These are phyloP conservation scores for Annulohypoxylon truncatum DNA, from an alignment of 2,329 filamentous ascomycete species.

Conservation along the genomic window DNA sequence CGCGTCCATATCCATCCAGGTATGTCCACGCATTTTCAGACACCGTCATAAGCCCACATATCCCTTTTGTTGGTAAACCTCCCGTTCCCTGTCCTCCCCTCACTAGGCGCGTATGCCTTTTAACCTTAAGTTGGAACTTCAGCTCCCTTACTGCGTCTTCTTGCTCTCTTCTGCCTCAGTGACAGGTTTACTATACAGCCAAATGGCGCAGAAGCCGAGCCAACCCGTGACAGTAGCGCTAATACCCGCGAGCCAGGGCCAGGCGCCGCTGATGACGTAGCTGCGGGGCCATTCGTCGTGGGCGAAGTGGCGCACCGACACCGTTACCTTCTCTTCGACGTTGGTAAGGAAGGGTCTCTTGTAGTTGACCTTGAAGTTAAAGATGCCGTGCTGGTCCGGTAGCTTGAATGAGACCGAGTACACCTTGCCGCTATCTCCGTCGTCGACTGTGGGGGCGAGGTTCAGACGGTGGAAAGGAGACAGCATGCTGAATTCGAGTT, in stretches of 20 bases:
- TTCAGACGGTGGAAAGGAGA: constrained; percentile 94
- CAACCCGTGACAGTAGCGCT: constrained; percentile 86
- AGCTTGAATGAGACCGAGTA: constrained; percentile 82
- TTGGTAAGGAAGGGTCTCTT: constrained; percentile 91
- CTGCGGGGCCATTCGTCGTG: constrained; percentile 97
- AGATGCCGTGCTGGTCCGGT: constrained; percentile 98
- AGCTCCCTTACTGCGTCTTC: constrained; percentile 45
- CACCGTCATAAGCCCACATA: not conserved
- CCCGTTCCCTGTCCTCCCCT: not conserved
- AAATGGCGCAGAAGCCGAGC: constrained; percentile 84
- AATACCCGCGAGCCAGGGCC: constrained; percentile 94
- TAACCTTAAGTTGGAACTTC: not conserved
- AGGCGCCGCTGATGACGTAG: constrained; percentile 88
- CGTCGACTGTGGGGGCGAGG: constrained; percentile 68
- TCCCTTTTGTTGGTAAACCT: not conserved
- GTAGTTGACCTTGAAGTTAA: constrained; percentile 98
- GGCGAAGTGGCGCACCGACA: constrained; percentile 94
- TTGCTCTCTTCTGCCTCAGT: constrained; percentile 43
- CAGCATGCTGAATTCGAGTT: constrained; percentile 99
- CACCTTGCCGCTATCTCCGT: constrained; percentile 75
- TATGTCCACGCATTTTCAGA: not conserved
- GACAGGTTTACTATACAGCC: constrained; percentile 77
- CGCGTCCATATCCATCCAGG: not conserved
- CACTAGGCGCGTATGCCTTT: not conserved
- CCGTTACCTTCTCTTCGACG: constrained; percentile 92